A percentile compares a stretch with the other conserved stretches of the same genome.
phyloP scores from a whole-genome alignment of 192 early-diverging fungal genomes.

The Mortierella antarctica region DNA sequence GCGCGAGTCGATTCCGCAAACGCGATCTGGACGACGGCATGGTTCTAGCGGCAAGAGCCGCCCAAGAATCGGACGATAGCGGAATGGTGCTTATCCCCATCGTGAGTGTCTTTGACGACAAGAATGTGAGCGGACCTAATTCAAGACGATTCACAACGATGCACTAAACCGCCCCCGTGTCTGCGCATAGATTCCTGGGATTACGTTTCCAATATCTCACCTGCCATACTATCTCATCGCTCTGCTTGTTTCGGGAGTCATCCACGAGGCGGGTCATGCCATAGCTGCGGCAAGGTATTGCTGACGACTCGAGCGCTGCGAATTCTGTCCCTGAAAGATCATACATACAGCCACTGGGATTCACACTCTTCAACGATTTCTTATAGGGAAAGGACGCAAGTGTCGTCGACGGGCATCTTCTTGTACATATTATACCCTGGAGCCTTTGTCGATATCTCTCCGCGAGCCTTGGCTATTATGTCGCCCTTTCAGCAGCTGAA shows the following conservation, averaged over 20 bases:
- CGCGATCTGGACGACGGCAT: constrained; percentile 14
- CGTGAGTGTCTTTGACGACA: constrained; percentile 50
- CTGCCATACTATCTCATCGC: constrained; percentile 75
- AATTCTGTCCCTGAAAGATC: background rate
- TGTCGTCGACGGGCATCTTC: constrained; percentile 73
- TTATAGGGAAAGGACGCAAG: constrained; percentile 66
- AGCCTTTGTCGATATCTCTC: constrained; percentile 77
- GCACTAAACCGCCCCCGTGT: background rate
- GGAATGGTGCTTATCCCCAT: constrained; percentile 69
- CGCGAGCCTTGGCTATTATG: constrained; percentile 53
- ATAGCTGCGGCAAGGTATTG: constrained; percentile 71
- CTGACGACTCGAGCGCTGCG: too few relatives aligned
- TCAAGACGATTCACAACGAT: background rate
- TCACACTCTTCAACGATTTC: background rate
- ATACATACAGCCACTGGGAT: background rate
- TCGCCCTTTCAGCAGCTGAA: constrained; percentile 61
- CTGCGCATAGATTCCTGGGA: constrained; percentile 73
- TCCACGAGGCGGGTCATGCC: constrained; percentile 83
- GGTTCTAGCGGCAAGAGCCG: constrained; percentile 15
- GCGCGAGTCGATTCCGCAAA: constrained; percentile 6
- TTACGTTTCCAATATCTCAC: constrained; percentile 76
- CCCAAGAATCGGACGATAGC: constrained; percentile 36
- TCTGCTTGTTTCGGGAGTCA: constrained; percentile 67
- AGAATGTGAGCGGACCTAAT: background rate
- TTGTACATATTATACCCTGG: constrained; percentile 78